Conservation (phyloP, 1,284 basidiomycete species). For the Ganoderma sinense region DNA sequence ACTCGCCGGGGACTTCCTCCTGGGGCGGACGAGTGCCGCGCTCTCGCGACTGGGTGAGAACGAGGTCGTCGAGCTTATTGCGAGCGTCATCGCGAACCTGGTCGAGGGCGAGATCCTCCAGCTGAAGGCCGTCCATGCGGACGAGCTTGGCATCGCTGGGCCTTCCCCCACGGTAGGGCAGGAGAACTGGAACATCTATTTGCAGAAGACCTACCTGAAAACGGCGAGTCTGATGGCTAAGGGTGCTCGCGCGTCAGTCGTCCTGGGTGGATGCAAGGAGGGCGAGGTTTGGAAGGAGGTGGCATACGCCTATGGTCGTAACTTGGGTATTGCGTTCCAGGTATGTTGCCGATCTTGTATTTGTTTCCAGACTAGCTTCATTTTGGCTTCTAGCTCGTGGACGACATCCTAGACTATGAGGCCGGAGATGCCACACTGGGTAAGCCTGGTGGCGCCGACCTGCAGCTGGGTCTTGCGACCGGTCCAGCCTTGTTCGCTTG, state of each 20-base stretch:
- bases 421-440: slow-evolving; percentile 74
- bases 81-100: slow-evolving; percentile 93
- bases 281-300: slow-evolving; percentile 91
- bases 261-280: slow-evolving; percentile 87
- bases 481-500: slow-evolving; percentile 96
- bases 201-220: slow-evolving; percentile 96
- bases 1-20: slow-evolving; percentile 94
- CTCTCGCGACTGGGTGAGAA: slow-evolving; percentile 86
- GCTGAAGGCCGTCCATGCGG: slow-evolving; percentile 62
- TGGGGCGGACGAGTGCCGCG: slow-evolving; percentile 91
- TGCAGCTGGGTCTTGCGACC: slow-evolving; percentile 89
- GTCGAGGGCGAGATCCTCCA: slow-evolving; percentile 98
- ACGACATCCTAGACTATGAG: slow-evolving; percentile 92
- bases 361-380: not conserved
- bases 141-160: slow-evolving; percentile 40
- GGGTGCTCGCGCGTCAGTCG: slow-evolving; percentile 86
- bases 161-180: slow-evolving; percentile 38
- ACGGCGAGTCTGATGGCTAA: slow-evolving; percentile 97
- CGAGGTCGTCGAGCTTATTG: slow-evolving; percentile 94
- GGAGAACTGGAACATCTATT: slow-evolving; percentile 86
- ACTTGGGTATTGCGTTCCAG: slow-evolving; percentile 95
- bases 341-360: slow-evolving; percentile 52
- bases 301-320: slow-evolving; percentile 92
- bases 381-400: slow-evolving; percentile 72
- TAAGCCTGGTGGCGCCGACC: slow-evolving; percentile 89